Evolutionary conservation across 192 early-diverging fungal species (phyloP).

Genomic region (Podila horticola): DNA sequence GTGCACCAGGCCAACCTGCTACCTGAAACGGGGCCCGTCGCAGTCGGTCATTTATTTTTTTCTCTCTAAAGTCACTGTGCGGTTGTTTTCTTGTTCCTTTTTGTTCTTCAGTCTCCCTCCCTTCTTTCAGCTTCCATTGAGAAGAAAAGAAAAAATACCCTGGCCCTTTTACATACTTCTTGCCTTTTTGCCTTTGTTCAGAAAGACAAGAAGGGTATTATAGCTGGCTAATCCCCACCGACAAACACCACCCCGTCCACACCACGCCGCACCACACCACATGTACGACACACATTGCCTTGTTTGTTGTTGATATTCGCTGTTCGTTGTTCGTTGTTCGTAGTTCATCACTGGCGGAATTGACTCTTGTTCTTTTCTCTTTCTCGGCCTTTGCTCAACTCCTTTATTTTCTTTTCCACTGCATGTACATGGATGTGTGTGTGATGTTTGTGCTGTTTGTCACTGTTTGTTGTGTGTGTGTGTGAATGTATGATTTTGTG

Average conservation of each 20-base stretch:
- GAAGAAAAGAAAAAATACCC: not conserved
- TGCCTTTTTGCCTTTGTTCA: not conserved
- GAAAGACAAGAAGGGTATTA: too few species aligned
- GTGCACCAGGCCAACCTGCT: too few species aligned
- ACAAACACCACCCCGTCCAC: conserved; percentile 3
- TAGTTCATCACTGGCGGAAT: too few species aligned
- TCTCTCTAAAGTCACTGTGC: not conserved
- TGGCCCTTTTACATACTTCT: not conserved
- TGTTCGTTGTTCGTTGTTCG: not conserved
- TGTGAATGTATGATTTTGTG: not conserved
- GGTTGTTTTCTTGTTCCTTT: not conserved
- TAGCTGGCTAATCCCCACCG: not conserved
- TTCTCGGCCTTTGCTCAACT: not conserved
- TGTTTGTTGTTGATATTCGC: not conserved
- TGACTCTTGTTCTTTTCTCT: not conserved
- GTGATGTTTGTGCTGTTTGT: not conserved
- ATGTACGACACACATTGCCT: not conserved
- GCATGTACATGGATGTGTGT: not conserved
- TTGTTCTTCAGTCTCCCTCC: not conserved
- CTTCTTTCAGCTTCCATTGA: not conserved
- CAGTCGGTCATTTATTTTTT: not conserved
- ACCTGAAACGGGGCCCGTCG: not conserved
- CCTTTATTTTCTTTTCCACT: too few species aligned
- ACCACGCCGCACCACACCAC: not conserved
- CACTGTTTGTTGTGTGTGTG: too few species aligned